Evolutionary conservation across 2,329 filamentous ascomycete genomes (phyloP).

Genomic region (Colletotrichum limetticola): DNA sequence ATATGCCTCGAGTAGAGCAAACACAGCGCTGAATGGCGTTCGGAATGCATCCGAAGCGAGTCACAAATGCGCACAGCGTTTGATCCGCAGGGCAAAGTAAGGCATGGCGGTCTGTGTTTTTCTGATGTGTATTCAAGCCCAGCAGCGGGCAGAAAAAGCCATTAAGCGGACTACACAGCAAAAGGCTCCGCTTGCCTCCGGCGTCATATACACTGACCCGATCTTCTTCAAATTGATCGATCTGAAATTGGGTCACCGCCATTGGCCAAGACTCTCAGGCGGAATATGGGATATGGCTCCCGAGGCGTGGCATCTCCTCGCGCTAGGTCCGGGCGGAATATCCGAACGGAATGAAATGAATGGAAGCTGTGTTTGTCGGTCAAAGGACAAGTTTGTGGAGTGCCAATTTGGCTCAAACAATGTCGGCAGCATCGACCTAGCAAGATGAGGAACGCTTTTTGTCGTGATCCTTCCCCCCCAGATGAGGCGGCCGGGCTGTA

Average conservation of each 20-base stretch:
- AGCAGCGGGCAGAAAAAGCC: background rate
- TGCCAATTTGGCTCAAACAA: background rate
- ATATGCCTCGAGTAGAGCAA: no score
- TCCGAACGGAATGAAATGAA: background rate
- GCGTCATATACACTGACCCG: background rate
- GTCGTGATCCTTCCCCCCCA: constrained; percentile 8
- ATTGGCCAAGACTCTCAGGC: constrained; percentile 4
- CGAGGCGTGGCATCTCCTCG: background rate
- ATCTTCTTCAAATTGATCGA: background rate
- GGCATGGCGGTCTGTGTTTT: constrained; percentile 9
- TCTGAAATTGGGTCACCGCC: constrained; percentile 4
- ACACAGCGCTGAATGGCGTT: background rate
- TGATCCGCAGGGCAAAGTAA: background rate
- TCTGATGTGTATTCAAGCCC: background rate
- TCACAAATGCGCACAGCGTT: background rate
- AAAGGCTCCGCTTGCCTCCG: background rate
- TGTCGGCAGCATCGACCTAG: background rate
- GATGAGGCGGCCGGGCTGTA: constrained; percentile 15
- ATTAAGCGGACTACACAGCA: background rate
- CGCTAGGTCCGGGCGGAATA: background rate
- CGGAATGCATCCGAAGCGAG: background rate
- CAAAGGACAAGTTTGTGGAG: background rate
- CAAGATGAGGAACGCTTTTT: background rate
- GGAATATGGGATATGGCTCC: background rate
- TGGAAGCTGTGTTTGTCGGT: background rate